Evolutionary conservation across 2,329 filamentous ascomycete genomes (phyloP), one percentile per base, ranked within the genome.

Genomic region (Fusarium sp.): DNA sequence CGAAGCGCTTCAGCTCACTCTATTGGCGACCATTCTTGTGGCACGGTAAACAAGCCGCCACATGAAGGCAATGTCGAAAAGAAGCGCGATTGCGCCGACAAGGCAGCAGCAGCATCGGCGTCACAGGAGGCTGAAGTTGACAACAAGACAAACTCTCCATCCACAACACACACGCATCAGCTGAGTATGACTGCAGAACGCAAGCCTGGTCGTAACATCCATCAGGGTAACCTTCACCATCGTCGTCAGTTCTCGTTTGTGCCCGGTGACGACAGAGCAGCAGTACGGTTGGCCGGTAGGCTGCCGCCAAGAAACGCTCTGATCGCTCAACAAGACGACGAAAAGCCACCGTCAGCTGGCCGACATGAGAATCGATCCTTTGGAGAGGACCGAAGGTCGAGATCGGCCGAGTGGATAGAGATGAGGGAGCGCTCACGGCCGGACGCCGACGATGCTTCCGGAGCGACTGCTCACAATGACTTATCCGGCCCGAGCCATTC

Each of bases 231-330:
- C 13, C 22, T 26, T 46, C 55, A 26, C 13, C 66, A 73, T 46
- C 64, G 52, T 39, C 68, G 72, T 45, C 64, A 68, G 28, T 73
- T 73, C 42, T 73, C 71, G 3, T 74, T 73, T 46, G 66, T 70
- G 25, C 61, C 64, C 22, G 71, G 70, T 44, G 67, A 73, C 32
- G 68, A 73, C 48, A 57, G 26, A 36, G 49, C 64, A 36, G 48
- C 36, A 41, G 46, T 56, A 22, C 48, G 29, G 24, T 44, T 51
- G 35, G 38, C 29, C 10, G 45, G 24, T 11, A n/a, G 39, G 28
- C 42, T 31, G 32, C 28, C 31, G 35, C 35, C 53, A 29, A 24
- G 40, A 44, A 42, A 32, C 19, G 28, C 15, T 26, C 24, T 31
- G 19, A 38, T 42, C 22, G 28, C 31, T 44, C 52, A 52, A 13